phyloP scores from a whole-genome alignment of 2,329 filamentous ascomycete genomes.

The Setomelanomma holmii region DNA sequence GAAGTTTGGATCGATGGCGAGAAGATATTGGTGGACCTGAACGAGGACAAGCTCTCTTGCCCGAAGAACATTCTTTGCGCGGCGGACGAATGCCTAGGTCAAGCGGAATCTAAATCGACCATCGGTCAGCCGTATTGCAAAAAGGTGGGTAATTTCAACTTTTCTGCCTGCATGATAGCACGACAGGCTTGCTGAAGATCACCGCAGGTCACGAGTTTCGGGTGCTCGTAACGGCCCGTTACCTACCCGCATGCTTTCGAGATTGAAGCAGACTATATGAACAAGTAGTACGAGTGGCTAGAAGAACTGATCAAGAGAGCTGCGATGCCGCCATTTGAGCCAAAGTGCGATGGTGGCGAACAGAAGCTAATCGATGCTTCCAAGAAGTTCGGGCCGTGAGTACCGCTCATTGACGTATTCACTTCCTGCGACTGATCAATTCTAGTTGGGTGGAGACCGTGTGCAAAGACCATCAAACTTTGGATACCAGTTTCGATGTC shows the following conservation, averaged over 20 bases:
- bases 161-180: background rate
- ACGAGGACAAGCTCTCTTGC: constrained; percentile 14
- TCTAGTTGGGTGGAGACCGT: too few species aligned
- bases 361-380: background rate
- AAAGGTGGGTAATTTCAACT: background rate
- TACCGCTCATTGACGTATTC: too few species aligned
- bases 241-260: background rate
- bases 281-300: constrained; percentile 5
- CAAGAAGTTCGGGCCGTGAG: too few species aligned
- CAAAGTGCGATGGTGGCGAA: background rate
- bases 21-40: constrained; percentile 7
- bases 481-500: too few species aligned
- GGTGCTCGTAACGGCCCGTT: background rate
- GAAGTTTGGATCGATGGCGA: constrained; percentile 10
- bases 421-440: too few species aligned
- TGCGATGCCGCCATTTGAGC: background rate
- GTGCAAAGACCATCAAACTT: too few species aligned
- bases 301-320: constrained; percentile 6
- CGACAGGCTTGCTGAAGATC: background rate
- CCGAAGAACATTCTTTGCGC: constrained; percentile 17
- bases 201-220: background rate
- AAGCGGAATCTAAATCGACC: background rate
- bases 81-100: constrained; percentile 12
- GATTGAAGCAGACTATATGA: background rate
- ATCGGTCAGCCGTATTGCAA: background rate